These are phyloP conservation scores for Neckera pumila DNA, from an alignment of 225 moss, liverwort and hornwort genomes.

Conservation along the genomic window DNA sequence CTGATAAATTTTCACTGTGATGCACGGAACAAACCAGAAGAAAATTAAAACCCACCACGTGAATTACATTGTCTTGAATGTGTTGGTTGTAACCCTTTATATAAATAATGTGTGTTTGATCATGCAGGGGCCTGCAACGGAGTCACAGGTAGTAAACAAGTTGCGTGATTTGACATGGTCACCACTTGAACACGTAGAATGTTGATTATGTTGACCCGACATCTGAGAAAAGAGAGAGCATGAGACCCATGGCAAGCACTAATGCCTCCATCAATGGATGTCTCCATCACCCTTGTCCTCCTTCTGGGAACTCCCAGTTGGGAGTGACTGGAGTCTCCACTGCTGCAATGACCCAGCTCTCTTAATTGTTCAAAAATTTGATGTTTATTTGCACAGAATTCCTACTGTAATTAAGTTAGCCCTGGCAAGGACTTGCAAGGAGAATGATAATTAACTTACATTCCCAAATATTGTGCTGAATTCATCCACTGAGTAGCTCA, in stretches of 20 bases:
- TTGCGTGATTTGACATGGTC: slow-evolving; percentile 4
- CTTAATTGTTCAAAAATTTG: not conserved
- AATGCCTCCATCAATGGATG: slow-evolving; percentile 6
- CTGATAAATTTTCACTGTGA: too few relatives aligned
- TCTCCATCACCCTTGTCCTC: slow-evolving; percentile 2
- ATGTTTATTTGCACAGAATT: not conserved
- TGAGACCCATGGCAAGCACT: slow-evolving; percentile 5
- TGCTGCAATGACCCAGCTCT: not conserved
- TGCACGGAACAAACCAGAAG: not conserved
- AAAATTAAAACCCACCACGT: not conserved
- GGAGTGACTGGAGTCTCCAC: not conserved
- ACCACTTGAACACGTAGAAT: not conserved
- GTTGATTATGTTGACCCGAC: slow-evolving; percentile 17
- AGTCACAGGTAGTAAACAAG: not conserved
- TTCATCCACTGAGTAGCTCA: not conserved
- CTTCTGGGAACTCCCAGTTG: not conserved
- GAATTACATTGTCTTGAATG: not conserved
- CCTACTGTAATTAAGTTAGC: not conserved
- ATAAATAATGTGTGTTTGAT: not conserved
- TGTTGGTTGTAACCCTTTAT: not conserved
- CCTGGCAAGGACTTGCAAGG: not conserved
- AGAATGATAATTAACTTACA: not conserved
- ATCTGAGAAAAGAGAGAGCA: not conserved
- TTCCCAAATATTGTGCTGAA: not conserved
- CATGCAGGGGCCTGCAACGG: not conserved